These are phyloP conservation scores for Gnaphalium uliginosum DNA, from an alignment of 129 eudicot species.

Conservation along the genomic window DNA sequence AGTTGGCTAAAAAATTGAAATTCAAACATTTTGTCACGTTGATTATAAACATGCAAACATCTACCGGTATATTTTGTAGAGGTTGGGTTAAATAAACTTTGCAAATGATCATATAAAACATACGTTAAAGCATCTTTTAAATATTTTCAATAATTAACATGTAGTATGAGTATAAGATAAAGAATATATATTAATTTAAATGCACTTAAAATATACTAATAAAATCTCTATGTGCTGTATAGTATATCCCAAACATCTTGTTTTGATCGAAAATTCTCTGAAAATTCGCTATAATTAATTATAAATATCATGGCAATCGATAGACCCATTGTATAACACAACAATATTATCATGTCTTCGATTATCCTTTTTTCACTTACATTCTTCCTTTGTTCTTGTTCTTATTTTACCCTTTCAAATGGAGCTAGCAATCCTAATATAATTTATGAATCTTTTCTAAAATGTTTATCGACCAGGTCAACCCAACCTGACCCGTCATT, in stretches of 20 bases:
- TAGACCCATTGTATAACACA: neutral
- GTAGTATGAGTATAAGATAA: neutral
- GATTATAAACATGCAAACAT: too few species aligned
- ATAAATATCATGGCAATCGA: conserved; percentile 15
- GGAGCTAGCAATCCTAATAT: conserved; percentile 28
- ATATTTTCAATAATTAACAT: neutral
- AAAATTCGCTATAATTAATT: conserved; percentile 22
- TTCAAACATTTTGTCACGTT: neutral
- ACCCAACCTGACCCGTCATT: conserved; percentile 32
- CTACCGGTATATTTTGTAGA: neutral
- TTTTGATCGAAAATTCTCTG: neutral
- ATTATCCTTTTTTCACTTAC: neutral
- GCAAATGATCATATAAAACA: neutral
- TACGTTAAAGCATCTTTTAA: neutral
- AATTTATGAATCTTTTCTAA: conserved; percentile 30
- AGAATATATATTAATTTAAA: too few species aligned
- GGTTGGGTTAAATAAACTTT: neutral
- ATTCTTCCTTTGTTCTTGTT: conserved; percentile 5
- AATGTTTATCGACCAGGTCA: conserved; percentile 29
- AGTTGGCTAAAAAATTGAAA: neutral
- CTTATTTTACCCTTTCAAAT: conserved; percentile 15
- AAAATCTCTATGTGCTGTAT: neutral
- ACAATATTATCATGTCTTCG: conserved; percentile 26
- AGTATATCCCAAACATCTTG: neutral
- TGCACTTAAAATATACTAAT: too few species aligned